These are phyloP conservation scores for Orbilia brochopaga DNA, from an alignment of 2,329 filamentous ascomycete genomes.

Conservation along the genomic window DNA sequence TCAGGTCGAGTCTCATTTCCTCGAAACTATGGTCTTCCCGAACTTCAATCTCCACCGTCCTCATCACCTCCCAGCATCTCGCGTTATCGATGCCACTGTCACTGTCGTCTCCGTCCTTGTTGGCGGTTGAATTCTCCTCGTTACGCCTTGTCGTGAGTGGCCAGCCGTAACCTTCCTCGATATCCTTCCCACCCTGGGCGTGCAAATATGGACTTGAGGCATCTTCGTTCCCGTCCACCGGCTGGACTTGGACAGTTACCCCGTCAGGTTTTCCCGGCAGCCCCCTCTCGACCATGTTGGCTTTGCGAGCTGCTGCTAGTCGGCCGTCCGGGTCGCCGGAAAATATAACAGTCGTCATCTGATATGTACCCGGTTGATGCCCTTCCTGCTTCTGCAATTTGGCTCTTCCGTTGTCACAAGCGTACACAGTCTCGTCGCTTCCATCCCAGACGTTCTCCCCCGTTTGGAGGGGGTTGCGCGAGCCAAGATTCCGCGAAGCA, in stretches of 20 bases:
- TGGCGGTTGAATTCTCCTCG: conserved; percentile 8
- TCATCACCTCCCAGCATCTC: conserved; percentile 47
- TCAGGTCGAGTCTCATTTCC: conserved; percentile 25
- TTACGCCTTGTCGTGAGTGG: conserved; percentile 2
- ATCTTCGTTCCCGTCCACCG: conserved; percentile 12
- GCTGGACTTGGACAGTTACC: conserved; percentile 25
- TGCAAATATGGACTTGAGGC: background rate
- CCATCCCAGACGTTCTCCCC: conserved; percentile 47
- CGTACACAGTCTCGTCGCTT: conserved; percentile 38
- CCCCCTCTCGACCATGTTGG: conserved; percentile 29
- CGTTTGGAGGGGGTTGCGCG: conserved; percentile 26
- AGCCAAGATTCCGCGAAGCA: conserved; percentile 29
- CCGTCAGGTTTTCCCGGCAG: conserved; percentile 26
- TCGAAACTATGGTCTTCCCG: conserved; percentile 46
- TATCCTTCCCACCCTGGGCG: conserved; percentile 9
- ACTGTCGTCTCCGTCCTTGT: background rate
- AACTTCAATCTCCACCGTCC: conserved; percentile 45
- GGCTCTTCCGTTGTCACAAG: conserved; percentile 13
- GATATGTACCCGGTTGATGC: conserved; percentile 26
- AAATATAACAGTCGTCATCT: conserved; percentile 46
- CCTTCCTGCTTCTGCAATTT: conserved; percentile 25
- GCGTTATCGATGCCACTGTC: background rate
- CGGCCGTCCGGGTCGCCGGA: conserved; percentile 44
- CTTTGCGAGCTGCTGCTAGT: conserved; percentile 26
- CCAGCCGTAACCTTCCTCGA: conserved; percentile 13